phyloP scores from a whole-genome alignment of 192 early-diverging fungal genomes.

The Diversispora epigaea region DNA sequence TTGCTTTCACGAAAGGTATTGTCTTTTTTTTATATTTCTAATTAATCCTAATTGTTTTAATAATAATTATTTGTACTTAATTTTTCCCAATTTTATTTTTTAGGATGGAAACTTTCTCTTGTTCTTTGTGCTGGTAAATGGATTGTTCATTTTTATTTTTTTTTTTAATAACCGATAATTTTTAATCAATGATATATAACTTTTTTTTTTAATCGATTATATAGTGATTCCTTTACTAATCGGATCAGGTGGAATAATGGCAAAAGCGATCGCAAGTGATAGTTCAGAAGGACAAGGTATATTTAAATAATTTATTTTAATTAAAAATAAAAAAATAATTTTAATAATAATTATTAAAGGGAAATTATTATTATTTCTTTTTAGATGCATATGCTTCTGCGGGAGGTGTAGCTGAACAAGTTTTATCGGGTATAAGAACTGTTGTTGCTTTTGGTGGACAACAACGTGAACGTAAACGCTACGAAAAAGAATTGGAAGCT shows the following conservation, averaged over 20 bases:
- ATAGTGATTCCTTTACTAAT: too few species aligned
- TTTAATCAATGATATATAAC: constrained; percentile 16
- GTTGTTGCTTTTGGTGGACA: constrained; percentile 86
- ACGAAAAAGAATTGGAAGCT: constrained; percentile 56
- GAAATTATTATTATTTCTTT: not conserved
- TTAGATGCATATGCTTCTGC: constrained; percentile 75
- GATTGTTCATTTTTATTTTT: constrained; percentile 37
- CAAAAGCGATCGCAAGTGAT: not conserved
- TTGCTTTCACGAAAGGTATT: constrained; percentile 66
- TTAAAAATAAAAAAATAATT: not conserved
- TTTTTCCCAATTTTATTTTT: constrained; percentile 46
- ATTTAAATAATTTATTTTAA: not conserved
- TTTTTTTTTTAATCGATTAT: constrained; percentile 32
- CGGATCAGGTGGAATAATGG: not conserved
- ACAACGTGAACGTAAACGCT: constrained; percentile 65
- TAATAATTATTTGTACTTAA: not conserved
- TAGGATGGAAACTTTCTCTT: constrained; percentile 80
- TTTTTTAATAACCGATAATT: constrained; percentile 61
- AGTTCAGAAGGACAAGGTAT: constrained; percentile 6
- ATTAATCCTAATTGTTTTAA: constrained; percentile 1
- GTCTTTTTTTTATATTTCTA: not conserved
- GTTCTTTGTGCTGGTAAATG: constrained; percentile 63
- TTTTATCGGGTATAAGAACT: constrained; percentile 79
- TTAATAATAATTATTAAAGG: not conserved
- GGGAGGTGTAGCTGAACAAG: constrained; percentile 89